phyloP scores from a whole-genome alignment of 2,329 filamentous ascomycete genomes.

The Pseudocercospora fuligena region DNA sequence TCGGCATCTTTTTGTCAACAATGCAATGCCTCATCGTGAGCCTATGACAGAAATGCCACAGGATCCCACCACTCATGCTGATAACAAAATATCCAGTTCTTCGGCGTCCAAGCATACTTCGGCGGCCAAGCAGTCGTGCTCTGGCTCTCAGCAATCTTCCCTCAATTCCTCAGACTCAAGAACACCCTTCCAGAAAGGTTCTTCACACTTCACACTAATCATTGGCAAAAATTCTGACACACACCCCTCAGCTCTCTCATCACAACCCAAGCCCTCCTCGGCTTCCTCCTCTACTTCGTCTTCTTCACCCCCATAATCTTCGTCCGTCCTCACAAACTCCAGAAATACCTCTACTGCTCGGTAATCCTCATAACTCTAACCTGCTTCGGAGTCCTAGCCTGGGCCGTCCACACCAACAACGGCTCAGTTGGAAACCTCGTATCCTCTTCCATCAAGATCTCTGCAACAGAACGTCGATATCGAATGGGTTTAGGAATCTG shows the following conservation, averaged over 20 bases:
- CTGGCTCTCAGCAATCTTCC: slow-evolving; percentile 30
- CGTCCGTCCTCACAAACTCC: slow-evolving; percentile 11
- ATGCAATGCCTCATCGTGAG: slow-evolving; percentile 28
- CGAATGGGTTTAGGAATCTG: slow-evolving; percentile 8
- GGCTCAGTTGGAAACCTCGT: slow-evolving; percentile 5
- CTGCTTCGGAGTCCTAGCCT: slow-evolving; percentile 8
- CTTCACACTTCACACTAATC: not conserved
- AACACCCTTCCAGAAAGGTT: slow-evolving; percentile 29
- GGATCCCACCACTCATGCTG: not conserved
- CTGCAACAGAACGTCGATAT: not conserved
- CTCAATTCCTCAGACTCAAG: slow-evolving; percentile 29
- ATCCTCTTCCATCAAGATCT: not conserved
- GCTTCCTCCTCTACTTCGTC: slow-evolving; percentile 14
- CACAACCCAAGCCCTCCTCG: slow-evolving; percentile 12
- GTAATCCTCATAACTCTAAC: slow-evolving; percentile 6
- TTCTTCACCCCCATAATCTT: slow-evolving; percentile 12
- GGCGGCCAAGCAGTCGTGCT: slow-evolving; percentile 31
- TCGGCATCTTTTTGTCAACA: slow-evolving; percentile 32
- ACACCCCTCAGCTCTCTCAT: slow-evolving; percentile 15
- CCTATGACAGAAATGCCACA: not conserved
- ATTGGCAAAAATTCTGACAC: not conserved
- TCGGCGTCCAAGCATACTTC: slow-evolving; percentile 32
- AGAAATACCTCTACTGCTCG: slow-evolving; percentile 5
- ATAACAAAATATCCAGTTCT: slow-evolving; percentile 6
- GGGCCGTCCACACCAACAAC: slow-evolving; percentile 9